Evolutionary conservation across 2,329 filamentous ascomycete genomes (phyloP).

Genomic region (Drechslerella dactyloides): DNA sequence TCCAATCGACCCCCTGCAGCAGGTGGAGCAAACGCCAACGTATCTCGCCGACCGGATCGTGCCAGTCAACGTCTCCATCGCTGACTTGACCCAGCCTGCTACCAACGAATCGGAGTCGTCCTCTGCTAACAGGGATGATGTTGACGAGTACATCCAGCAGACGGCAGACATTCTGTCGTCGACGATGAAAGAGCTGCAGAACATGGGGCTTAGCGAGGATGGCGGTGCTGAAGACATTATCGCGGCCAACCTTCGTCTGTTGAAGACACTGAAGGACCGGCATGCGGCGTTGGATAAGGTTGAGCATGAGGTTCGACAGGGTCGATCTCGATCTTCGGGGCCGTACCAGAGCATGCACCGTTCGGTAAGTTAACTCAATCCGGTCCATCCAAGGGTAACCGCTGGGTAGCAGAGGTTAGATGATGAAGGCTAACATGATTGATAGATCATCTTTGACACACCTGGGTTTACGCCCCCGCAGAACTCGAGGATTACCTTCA

Average conservation of each 20-base stretch:
- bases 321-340: slow-evolving; percentile 27
- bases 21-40: background rate
- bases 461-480: slow-evolving; percentile 35
- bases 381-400: background rate
- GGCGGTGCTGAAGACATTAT: slow-evolving; percentile 33
- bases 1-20: slow-evolving; percentile 20
- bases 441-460: slow-evolving; percentile 41
- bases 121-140: slow-evolving; percentile 25
- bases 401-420: background rate
- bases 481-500: slow-evolving; percentile 42
- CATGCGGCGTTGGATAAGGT: slow-evolving; percentile 46
- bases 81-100: slow-evolving; percentile 24
- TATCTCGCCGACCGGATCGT: slow-evolving; percentile 19
- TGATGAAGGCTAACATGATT: slow-evolving; percentile 5
- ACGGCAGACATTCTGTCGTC: slow-evolving; percentile 44
- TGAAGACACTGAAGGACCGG: slow-evolving; percentile 41
- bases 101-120: slow-evolving; percentile 33
- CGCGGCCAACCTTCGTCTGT: slow-evolving; percentile 42
- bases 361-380: slow-evolving; percentile 21
- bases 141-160: slow-evolving; percentile 45
- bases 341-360: slow-evolving; percentile 43
- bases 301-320: slow-evolving; percentile 41
- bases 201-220: slow-evolving; percentile 13
- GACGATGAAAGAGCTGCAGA: slow-evolving; percentile 37
- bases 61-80: slow-evolving; percentile 39